Percentiles rank a stretch among this genome's conserved stretches.
These are phyloP conservation scores for Closterium sp. DNA, from an alignment of 139 green algal species.

Conservation along the genomic window DNA sequence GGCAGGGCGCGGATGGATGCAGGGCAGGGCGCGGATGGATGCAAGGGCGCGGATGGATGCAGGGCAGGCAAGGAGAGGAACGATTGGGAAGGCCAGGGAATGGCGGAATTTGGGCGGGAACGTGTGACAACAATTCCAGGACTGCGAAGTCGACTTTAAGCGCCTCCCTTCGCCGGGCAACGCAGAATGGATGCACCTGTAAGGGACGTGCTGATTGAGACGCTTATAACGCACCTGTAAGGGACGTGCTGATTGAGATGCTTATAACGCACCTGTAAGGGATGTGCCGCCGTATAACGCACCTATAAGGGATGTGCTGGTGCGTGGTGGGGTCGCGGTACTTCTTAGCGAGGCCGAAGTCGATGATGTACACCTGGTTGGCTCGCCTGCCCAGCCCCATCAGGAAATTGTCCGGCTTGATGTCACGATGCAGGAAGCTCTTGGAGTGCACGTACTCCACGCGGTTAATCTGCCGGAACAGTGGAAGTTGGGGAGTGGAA, in stretches of 20 bases:
- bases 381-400: constrained; percentile 97
- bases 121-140: not conserved
- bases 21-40: not conserved
- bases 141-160: not conserved
- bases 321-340: constrained; percentile 97
- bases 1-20: not conserved
- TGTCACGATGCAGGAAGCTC: constrained; percentile 97
- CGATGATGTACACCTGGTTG: constrained; percentile 99
- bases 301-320: constrained; percentile 84
- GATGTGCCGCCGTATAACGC: not conserved
- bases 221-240: too few relatives aligned
- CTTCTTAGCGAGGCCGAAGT: constrained; percentile 99
- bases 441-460: constrained; percentile 98
- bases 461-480: constrained; percentile 55
- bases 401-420: constrained; percentile 99
- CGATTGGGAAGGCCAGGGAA: not conserved
- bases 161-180: not conserved
- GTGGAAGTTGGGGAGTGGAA: too few relatives aligned
- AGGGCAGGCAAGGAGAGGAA: not conserved
- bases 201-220: too few relatives aligned
- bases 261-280: too few relatives aligned
- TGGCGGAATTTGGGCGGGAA: not conserved
- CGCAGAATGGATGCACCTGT: not conserved
- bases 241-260: too few relatives aligned
- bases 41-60: not conserved